phyloP scores from a whole-genome alignment of 371 early-diverging fungal genomes.

The Mucor sp. region DNA sequence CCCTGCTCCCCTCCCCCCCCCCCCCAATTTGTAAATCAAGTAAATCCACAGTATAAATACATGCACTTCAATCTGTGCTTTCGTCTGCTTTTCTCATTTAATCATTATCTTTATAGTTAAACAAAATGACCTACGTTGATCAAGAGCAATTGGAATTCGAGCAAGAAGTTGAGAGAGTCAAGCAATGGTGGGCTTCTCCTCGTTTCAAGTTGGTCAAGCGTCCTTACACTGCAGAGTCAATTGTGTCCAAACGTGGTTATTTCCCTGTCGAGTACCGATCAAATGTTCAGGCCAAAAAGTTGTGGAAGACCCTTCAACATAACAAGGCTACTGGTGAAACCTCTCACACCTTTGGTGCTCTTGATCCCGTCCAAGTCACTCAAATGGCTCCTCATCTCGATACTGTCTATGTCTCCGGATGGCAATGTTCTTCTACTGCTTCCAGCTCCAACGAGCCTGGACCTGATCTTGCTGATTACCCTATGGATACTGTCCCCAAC shows the following conservation, averaged over 20 bases:
- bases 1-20: not conserved
- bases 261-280: slow-evolving; percentile 79
- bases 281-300: slow-evolving; percentile 89
- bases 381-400: slow-evolving; percentile 98
- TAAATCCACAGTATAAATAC: slow-evolving; percentile 3
- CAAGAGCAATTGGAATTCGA: slow-evolving; percentile 75
- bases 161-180: slow-evolving; percentile 79
- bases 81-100: slow-evolving; percentile 1
- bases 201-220: slow-evolving; percentile 87
- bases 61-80: not conserved
- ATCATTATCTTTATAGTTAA: not conserved
- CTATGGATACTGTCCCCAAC: slow-evolving; percentile 98
- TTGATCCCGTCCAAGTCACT: slow-evolving; percentile 94
- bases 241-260: slow-evolving; percentile 91
- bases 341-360: slow-evolving; percentile 92
- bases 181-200: slow-evolving; percentile 86
- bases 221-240: slow-evolving; percentile 90
- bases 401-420: slow-evolving; percentile 97
- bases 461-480: slow-evolving; percentile 98
- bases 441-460: slow-evolving; percentile 98
- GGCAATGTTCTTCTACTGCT: slow-evolving; percentile 98
- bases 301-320: slow-evolving; percentile 81
- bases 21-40: not conserved
- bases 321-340: slow-evolving; percentile 81
- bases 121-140: slow-evolving; percentile 27